Base-by-base conservation (phyloP, 345 rosid genomes). In the Salix udensis region DNA sequence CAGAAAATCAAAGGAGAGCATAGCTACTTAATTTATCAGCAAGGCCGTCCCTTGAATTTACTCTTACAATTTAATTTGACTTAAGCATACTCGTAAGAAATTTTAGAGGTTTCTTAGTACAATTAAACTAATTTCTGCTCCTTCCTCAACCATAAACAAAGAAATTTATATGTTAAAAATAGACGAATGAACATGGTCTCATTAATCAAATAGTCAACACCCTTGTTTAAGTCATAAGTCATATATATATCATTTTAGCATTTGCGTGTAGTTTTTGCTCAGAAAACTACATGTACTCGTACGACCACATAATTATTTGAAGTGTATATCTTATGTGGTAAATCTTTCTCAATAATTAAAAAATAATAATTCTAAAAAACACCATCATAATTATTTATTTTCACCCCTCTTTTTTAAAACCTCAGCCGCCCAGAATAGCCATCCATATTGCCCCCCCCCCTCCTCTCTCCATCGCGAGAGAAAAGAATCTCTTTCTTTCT, bases 371-470 rank as follows among this genome's bases (percentile, higher is more conserved):
- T 26, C 23, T 21, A 67, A 74, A 11, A 60, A 52, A 28, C 50
- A 34, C 30, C 28, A 39, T 67, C 14, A 37, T 66, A 66, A 39
- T 67, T 21, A 26, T 66, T 72, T 28, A 64, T 50, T 78, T 16
- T 6, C 26, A 24, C 31, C 7, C 31, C 34, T 24, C 4, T 79
- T 81, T 87, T 89, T 89, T 88, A 91, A 90, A 85, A 88, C 76
- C 82, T 67, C 87, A 80, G 89, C 96, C 89, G 88, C 95, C 95
- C 93, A 83, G 87, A 85, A 83, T 72, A 84, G 86, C 92, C 92
- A 91, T 86, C 91, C 92, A 94, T 82, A 77, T 77, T 64, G 77
- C 70, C 30, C 36, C 80, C 30, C 80, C 78, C 80, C 80, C 78
- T 79, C 77, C 46, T 77, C 80, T 46, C 74, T 70, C 81, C 80